phyloP scores from a whole-genome alignment of 345 rosid species.

The Carallia brachiata region DNA sequence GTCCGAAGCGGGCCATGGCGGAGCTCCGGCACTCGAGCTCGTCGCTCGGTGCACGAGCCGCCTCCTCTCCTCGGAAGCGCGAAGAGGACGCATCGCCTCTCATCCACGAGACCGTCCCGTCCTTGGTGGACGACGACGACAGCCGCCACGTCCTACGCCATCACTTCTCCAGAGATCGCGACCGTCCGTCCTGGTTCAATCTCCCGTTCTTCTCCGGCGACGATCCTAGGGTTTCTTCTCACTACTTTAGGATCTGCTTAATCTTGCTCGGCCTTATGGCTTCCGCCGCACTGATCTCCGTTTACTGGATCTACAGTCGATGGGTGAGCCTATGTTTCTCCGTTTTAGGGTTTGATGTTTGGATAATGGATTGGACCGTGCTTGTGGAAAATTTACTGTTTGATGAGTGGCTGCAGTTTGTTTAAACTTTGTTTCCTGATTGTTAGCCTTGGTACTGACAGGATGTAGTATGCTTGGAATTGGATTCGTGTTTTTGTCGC shows the following conservation, averaged over 20 bases:
- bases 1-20: slow-evolving; percentile 71
- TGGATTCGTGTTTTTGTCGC: neutral
- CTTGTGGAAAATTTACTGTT: neutral
- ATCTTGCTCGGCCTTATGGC: slow-evolving; percentile 44
- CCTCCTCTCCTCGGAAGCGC: slow-evolving; percentile 87
- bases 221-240: slow-evolving; percentile 74
- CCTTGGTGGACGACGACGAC: slow-evolving; percentile 50
- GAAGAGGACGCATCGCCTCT: slow-evolving; percentile 85
- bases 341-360: too few species aligned
- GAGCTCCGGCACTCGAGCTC: slow-evolving; percentile 97
- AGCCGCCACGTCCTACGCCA: slow-evolving; percentile 42
- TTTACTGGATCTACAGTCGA: slow-evolving; percentile 59
- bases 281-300: slow-evolving; percentile 63
- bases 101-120: slow-evolving; percentile 47
- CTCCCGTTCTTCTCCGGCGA: slow-evolving; percentile 53
- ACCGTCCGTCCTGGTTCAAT: slow-evolving; percentile 64
- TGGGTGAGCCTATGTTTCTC: slow-evolving; percentile 43
- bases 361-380: too few species aligned
- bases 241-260: slow-evolving; percentile 52
- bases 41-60: slow-evolving; percentile 71
- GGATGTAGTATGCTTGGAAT: neutral
- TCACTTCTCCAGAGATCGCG: slow-evolving; percentile 62
- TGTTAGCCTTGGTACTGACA: neutral
- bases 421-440: too few species aligned
- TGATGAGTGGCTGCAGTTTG: too few species aligned